phyloP scores from a whole-genome alignment of 495 filamentous ascomycete genomes.

The Penicillium antarcticum region DNA sequence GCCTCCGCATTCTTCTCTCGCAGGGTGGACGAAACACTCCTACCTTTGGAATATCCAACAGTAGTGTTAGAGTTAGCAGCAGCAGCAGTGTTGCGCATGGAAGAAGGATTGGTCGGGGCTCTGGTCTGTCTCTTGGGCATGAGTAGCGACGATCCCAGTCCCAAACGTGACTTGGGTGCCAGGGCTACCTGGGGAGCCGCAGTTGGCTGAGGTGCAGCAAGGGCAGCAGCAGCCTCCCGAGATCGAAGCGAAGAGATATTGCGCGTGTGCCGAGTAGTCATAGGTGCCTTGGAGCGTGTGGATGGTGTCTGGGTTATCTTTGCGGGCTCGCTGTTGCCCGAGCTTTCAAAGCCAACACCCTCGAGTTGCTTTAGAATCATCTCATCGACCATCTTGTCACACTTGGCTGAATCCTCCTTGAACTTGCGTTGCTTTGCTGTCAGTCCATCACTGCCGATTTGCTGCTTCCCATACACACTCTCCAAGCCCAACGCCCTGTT shows the following conservation, averaged over 20 bases:
- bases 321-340: conserved; percentile 27
- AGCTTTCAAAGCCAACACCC: conserved; percentile 50
- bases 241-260: conserved; percentile 46
- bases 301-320: conserved; percentile 9
- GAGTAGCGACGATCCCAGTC: conserved; percentile 32
- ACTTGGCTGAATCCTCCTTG: conserved; percentile 46
- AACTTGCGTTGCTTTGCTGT: conserved; percentile 58
- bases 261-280: conserved; percentile 19
- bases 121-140: conserved; percentile 39
- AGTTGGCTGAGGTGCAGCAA: conserved; percentile 39
- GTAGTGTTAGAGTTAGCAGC: conserved; percentile 68
- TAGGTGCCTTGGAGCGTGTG: conserved; percentile 27
- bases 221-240: conserved; percentile 53
- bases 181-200: conserved; percentile 35
- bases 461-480: conserved; percentile 58
- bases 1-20: conserved; percentile 22
- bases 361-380: conserved; percentile 61
- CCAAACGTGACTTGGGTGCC: conserved; percentile 38
- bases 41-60: conserved; percentile 76
- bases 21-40: conserved; percentile 54
- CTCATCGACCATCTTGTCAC: conserved; percentile 52
- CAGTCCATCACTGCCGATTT: conserved; percentile 66
- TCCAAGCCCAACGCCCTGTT: conserved; percentile 67
- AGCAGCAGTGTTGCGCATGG: conserved; percentile 58
- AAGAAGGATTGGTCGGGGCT: conserved; percentile 44